Evolutionary conservation across 106 monocot genomes (phyloP).

Genomic region (Cymbidium sinense): DNA sequence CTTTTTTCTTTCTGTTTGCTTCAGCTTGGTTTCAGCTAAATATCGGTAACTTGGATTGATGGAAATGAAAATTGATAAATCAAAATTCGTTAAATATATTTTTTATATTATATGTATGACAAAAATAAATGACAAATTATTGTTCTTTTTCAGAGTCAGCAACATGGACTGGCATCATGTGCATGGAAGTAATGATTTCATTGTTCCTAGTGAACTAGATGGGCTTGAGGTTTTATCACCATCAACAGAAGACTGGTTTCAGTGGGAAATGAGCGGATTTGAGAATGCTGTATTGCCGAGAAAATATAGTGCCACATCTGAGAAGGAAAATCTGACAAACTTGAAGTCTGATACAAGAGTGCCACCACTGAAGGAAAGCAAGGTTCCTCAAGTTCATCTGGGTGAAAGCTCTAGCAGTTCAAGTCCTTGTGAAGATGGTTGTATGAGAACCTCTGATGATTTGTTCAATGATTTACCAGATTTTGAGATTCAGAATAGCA

Average conservation of each 20-base stretch:
- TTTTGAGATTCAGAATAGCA: slow-evolving; percentile 12
- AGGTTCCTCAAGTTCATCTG: not conserved
- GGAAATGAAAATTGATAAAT: not conserved
- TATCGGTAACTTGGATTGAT: not conserved
- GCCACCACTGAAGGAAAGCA: not conserved
- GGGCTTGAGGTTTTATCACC: not conserved
- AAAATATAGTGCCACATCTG: not conserved
- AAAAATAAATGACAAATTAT: not conserved
- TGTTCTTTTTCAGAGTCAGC: not conserved
- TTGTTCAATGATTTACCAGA: slow-evolving; percentile 14
- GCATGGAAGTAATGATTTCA: not conserved
- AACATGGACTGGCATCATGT: not conserved
- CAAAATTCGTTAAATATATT: not conserved
- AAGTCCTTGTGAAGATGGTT: not conserved
- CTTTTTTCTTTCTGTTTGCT: no score
- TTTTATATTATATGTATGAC: not conserved
- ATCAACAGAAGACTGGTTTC: slow-evolving; percentile 1
- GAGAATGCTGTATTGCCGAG: not conserved
- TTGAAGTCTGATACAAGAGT: not conserved
- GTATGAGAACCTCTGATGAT: slow-evolving; percentile 8
- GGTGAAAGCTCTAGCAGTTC: not conserved
- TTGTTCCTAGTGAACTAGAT: not conserved
- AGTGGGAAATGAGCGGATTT: not conserved
- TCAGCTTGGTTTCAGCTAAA: not conserved
- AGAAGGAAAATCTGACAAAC: not conserved